A percentile compares a stretch with the other conserved stretches of the same genome.
These are phyloP conservation scores for Candida ascalaphidarum DNA, from an alignment of 805 yeast genomes.

Conservation along the genomic window DNA sequence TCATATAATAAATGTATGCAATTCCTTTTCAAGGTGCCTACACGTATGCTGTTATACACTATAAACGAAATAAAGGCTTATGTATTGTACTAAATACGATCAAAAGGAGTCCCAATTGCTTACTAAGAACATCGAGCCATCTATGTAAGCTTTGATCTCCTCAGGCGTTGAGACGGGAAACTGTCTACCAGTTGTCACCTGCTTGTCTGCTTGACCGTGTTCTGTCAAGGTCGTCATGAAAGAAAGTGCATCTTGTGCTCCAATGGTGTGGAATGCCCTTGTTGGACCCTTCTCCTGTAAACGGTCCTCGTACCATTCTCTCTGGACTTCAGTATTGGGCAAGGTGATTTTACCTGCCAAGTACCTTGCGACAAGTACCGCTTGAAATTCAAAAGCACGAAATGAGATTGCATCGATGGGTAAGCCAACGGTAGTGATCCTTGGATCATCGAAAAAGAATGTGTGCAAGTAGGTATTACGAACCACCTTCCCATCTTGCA, in stretches of 20 bases:
- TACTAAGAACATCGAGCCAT: no score
- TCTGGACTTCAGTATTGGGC: conserved; percentile 20
- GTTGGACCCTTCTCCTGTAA: conserved; percentile 32
- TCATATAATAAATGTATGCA: no score
- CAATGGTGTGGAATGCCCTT: conserved; percentile 37
- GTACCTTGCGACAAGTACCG: conserved; percentile 23
- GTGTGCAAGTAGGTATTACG: conserved; percentile 25
- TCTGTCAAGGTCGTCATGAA: no score
- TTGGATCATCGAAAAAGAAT: conserved; percentile 21
- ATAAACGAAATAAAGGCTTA: no score
- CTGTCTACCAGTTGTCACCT: no score
- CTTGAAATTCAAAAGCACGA: conserved; percentile 34
- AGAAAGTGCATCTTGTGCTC: conserved; percentile 21
- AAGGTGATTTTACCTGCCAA: conserved; percentile 19
- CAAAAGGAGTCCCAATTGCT: no score
- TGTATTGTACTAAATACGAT: no score
- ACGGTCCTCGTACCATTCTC: conserved; percentile 28
- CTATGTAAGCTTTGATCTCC: no score
- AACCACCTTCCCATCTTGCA: conserved; percentile 2
- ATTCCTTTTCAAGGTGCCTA: no score
- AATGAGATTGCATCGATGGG: conserved; percentile 31
- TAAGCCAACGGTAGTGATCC: conserved; percentile 25
- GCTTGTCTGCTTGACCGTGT: no score
- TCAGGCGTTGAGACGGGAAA: no score
- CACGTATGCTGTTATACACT: no score